These are phyloP conservation scores for Geotrichum europaeum DNA, from an alignment of 1,139 yeast genomes.

Conservation along the genomic window DNA sequence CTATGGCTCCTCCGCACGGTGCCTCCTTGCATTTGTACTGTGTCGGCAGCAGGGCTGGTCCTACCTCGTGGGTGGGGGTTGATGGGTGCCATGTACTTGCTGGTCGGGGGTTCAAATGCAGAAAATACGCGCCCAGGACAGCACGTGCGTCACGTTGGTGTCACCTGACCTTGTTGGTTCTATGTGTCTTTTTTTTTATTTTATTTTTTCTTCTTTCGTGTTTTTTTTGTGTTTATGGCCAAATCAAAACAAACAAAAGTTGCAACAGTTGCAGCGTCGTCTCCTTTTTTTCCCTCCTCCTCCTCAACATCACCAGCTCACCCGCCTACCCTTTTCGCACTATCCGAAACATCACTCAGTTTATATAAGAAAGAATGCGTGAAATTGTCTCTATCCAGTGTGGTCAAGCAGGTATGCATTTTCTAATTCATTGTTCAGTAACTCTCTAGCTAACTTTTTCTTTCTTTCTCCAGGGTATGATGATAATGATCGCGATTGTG, in stretches of 20 bases:
- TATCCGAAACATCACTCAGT: not conserved
- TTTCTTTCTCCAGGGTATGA: slow-evolving; percentile 16
- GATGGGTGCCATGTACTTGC: not conserved
- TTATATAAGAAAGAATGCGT: slow-evolving; percentile 31
- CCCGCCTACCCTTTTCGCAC: not conserved
- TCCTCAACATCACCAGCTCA: not conserved
- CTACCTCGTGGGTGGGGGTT: not conserved
- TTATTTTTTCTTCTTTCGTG: not conserved
- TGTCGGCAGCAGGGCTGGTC: not conserved
- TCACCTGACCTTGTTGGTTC: too few relatives aligned
- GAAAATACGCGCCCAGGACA: too few relatives aligned
- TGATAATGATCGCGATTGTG: not conserved
- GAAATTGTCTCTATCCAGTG: slow-evolving; percentile 42
- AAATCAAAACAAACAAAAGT: slow-evolving; percentile 2
- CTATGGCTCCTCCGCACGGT: not conserved
- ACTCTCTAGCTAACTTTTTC: not conserved
- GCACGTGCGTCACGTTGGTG: too few relatives aligned
- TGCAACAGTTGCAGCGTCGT: not conserved
- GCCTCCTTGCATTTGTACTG: not conserved
- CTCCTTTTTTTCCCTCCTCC: not conserved
- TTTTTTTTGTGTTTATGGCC: not conserved
- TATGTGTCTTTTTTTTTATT: too few relatives aligned
- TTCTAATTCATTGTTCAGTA: slow-evolving; percentile 23
- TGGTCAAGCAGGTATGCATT: slow-evolving; percentile 40
- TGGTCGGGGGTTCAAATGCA: not conserved